Conservation (phyloP, 345 rosid genomes). For the Hevea brasiliensis region DNA sequence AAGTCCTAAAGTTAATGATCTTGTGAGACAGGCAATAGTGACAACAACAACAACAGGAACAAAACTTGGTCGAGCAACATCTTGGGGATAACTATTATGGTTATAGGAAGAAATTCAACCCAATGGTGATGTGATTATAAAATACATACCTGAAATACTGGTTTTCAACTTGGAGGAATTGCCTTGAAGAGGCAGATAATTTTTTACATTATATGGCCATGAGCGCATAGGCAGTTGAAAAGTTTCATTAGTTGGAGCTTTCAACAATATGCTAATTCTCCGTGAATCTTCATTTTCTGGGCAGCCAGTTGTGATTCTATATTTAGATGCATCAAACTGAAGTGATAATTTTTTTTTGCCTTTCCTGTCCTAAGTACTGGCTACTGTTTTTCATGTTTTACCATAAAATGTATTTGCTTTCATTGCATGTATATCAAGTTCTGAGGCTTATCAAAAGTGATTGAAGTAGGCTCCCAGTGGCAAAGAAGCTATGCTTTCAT, state of each 20-base stretch:
- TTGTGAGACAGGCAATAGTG: background rate
- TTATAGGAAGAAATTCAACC: background rate
- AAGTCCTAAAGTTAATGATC: background rate
- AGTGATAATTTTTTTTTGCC: background rate
- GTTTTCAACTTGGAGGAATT: background rate
- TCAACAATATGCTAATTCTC: background rate
- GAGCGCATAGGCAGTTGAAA: background rate
- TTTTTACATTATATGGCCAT: background rate
- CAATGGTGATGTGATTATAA: background rate
- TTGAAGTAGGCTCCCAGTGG: background rate
- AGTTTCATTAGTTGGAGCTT: background rate
- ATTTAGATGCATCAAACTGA: background rate
- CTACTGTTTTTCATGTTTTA: background rate
- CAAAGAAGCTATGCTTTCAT: background rate
- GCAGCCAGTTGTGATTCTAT: background rate
- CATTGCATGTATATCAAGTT: background rate
- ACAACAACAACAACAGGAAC: background rate
- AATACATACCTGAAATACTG: background rate
- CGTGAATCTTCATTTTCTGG: background rate
- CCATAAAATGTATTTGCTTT: no score
- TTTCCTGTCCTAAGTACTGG: background rate
- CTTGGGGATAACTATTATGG: background rate
- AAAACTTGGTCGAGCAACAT: background rate
- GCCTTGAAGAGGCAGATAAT: background rate
- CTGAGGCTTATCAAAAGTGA: background rate